A percentile compares a stretch with the other conserved stretches of the same genome.
Conservation (phyloP, 1,284 basidiomycete genomes). For the Ustilago bromivora region DNA sequence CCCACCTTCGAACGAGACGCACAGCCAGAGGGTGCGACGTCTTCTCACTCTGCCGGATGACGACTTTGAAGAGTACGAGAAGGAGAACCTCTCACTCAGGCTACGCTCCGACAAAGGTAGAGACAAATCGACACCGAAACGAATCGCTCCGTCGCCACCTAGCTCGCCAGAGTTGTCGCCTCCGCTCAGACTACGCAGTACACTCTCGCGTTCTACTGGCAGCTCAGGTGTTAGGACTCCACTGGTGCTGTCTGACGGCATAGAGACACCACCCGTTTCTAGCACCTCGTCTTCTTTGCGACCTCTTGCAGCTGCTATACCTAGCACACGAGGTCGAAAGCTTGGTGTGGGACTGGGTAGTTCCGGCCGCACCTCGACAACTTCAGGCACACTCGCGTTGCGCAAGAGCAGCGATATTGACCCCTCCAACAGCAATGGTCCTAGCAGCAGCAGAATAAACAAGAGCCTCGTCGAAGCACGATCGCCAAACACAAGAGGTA, state of each 20-base stretch:
- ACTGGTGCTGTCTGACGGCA: slow-evolving; percentile 11
- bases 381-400: slow-evolving; percentile 19
- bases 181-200: background rate
- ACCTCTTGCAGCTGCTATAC: slow-evolving; percentile 13
- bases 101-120: slow-evolving; percentile 12
- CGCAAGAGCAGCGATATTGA: slow-evolving; percentile 23
- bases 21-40: slow-evolving; percentile 31
- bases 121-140: slow-evolving; percentile 2
- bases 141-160: slow-evolving; percentile 6
- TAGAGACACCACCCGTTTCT: slow-evolving; percentile 11
- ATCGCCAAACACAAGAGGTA: slow-evolving; percentile 29
- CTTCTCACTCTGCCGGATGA: slow-evolving; percentile 9
- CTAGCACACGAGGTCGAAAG: slow-evolving; percentile 20
- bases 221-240: slow-evolving; percentile 1
- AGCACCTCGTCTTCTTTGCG: slow-evolving; percentile 24
- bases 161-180: slow-evolving; percentile 28
- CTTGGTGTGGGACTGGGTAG: slow-evolving; percentile 26
- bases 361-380: slow-evolving; percentile 22
- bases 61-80: slow-evolving; percentile 18
- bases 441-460: slow-evolving; percentile 4
- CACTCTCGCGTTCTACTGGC: slow-evolving; percentile 3
- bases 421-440: background rate
- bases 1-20: slow-evolving; percentile 24
- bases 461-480: slow-evolving; percentile 5
- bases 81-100: slow-evolving; percentile 31